Evolutionary conservation across 164 flowering plant genomes (phyloP), one percentile per base, ranked within the genome.

Genomic region (Vitis rotundifolia): DNA sequence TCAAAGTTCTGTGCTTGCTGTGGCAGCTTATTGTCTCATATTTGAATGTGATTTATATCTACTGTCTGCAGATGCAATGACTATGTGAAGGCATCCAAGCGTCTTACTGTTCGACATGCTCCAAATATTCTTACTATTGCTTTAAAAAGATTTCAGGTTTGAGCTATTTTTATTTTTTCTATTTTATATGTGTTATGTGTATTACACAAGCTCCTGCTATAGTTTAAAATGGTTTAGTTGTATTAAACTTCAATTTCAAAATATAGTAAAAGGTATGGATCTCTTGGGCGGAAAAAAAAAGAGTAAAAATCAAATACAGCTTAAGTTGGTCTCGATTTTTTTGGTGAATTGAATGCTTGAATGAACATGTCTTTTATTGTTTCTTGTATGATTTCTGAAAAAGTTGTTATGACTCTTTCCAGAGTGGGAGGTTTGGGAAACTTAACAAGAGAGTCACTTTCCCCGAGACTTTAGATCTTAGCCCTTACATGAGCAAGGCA

Each of bases 351-450:
- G 44, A 37, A 37, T 37, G 44, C 44, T 37, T 37, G 44, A 37
- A 37, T 37, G 44, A 37, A 37, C 44, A 37, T 37, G 44, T 6
- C 44, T 37, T 6, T 37, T 37, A 37, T 37, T 37, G 9, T 14
- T 66, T 70, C 19, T 48, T 51, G 44, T 18, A 13, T 64, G 28
- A 44, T 50, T 22, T 56, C 57, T 61, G 15, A 61, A 26, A 51
- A 56, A 49, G 14, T 66, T 37, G 44, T 37, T 51, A n/a, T 51
- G 13, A 56, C 18, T 55, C 5, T 68, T 52, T 80, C 77, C 91
- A 95, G 99, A 86, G 92, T 82, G 99, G 99, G 51, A 86, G 94
- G 73, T 95, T 90, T 81, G 99, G 99, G 63, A 95, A 95, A 84
- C 85, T 95, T 56, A 95, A 95, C 85, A 95, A 95, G 84, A 87